Conservation (phyloP, 2,329 filamentous ascomycete species). For the Exophiala calicioides region DNA sequence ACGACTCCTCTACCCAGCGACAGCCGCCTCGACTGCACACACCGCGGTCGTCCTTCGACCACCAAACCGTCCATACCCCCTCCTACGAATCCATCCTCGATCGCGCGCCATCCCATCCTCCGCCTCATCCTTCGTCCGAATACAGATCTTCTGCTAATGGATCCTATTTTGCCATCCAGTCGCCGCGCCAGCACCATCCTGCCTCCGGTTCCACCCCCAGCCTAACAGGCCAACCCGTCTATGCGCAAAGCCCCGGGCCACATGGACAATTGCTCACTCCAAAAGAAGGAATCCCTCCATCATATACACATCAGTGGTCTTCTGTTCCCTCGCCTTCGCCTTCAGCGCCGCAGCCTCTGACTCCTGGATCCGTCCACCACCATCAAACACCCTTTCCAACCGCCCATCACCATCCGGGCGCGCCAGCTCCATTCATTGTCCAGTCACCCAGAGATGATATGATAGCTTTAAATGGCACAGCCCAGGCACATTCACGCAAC, state of each 20-base stretch:
- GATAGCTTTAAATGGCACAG: constrained; percentile 18
- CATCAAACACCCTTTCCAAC: constrained; percentile 22
- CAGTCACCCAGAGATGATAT: constrained; percentile 26
- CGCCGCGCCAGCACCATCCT: constrained; percentile 30
- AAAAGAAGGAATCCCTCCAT: constrained; percentile 23
- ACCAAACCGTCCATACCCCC: constrained; percentile 10
- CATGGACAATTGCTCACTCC: constrained; percentile 27
- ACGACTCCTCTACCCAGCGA: constrained; percentile 27
- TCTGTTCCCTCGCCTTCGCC: constrained; percentile 30
- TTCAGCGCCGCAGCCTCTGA: constrained; percentile 23
- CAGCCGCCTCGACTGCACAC: constrained; percentile 30
- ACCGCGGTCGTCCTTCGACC: constrained; percentile 25
- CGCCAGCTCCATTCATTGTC: constrained; percentile 18
- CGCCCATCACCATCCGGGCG: constrained; percentile 19
- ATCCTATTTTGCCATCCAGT: constrained; percentile 30
- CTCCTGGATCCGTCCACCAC: constrained; percentile 26
- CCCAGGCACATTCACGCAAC: constrained; percentile 21
- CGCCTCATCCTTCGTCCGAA: constrained; percentile 24
- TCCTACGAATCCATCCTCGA: constrained; percentile 25
- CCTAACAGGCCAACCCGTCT: constrained; percentile 23
- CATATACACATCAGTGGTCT: constrained; percentile 24
- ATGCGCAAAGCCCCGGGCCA: constrained; percentile 31
- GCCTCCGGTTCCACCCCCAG: constrained; percentile 25
- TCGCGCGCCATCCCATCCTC: constrained; percentile 22
- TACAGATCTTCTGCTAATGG: constrained; percentile 25